Conservation (phyloP, 257 asterid genomes). For the Primulina tabacum region DNA sequence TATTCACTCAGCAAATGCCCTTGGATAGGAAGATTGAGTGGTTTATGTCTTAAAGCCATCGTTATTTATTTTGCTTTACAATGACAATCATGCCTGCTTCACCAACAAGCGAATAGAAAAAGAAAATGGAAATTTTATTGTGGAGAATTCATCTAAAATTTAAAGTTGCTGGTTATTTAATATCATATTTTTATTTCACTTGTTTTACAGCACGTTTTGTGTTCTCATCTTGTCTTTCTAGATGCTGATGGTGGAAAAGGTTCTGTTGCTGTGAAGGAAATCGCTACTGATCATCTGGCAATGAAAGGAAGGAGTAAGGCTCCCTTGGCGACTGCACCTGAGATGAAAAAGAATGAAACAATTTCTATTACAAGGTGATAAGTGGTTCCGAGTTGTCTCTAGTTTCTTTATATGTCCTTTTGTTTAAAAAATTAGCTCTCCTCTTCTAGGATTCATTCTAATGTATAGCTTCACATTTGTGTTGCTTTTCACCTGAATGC, state of each 20-base stretch:
- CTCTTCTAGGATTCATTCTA: conserved; percentile 13
- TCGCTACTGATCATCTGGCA: conserved; percentile 30
- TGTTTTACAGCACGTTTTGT: conserved; percentile 12
- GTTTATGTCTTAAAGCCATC: conserved; percentile 8
- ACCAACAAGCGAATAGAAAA: not conserved
- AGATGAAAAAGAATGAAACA: conserved; percentile 44
- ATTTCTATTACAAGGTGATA: conserved; percentile 50
- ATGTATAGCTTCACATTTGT: conserved; percentile 9
- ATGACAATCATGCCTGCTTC: not conserved
- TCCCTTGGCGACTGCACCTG: conserved; percentile 41
- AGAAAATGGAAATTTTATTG: not conserved
- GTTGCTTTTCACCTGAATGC: not conserved
- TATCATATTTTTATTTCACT: conserved; percentile 13
- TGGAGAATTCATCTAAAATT: not conserved
- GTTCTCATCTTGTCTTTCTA: conserved; percentile 32
- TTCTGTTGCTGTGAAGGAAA: conserved; percentile 47
- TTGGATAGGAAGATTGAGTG: conserved; percentile 9
- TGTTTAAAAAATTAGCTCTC: conserved; percentile 9
- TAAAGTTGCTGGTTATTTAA: conserved; percentile 1
- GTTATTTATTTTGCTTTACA: not conserved
- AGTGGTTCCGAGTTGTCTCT: conserved; percentile 14
- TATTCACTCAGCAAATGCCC: conserved; percentile 8
- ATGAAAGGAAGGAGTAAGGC: conserved; percentile 46
- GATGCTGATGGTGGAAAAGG: conserved; percentile 70
- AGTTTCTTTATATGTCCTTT: conserved; percentile 18